Evolutionary conservation across 192 early-diverging fungal genomes (phyloP), one percentile per base, ranked within the genome.

Genomic region (Tieghemiomyces parasiticus): DNA sequence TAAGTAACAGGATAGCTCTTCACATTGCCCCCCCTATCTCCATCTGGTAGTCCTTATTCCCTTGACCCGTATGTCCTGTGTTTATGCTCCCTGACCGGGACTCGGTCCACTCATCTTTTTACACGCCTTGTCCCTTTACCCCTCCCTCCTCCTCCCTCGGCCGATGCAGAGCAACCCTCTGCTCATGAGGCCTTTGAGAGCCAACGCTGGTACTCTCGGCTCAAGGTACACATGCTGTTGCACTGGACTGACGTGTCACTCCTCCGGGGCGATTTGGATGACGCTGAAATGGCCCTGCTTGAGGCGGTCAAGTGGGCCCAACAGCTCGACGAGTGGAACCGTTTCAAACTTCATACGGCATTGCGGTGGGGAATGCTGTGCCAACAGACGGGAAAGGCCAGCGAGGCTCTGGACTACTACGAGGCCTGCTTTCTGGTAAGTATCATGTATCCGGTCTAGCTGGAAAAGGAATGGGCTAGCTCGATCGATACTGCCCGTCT

Each of bases 301-400:
- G 55, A 58, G 32, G n/a, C 55, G 3, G 26, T 58, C 22, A 3
- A 34, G 26, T 38, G 24, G 55, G 30, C 32, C 4, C n/a, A 58
- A 14, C 22, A 12, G 19, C 55, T 58, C 20, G 6, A n/a, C 34
- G 33, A 31, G 19, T 58, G 55, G 55, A 34, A 35, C 10, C 31
- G 10, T 16, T 34, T 25, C 22, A 34, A 58, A 20, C 13, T 38
- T n/a, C 32, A 20, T 1, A 25, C 32, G 0, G 16, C 32, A 14
- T 6, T 58, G 24, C 55, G 55, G 16, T 58, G 55, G 55, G 55
- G 34, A 3, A 58, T 58, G 55, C 33, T 58, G 31, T 58, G 33
- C 35, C 55, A 58, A 22, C 31, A 58, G 24, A 58, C 55, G 22
- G 55, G 55, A 13, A 4, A 38, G n/a, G 8, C 33, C 3, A 25